Percentiles rank a stretch among this genome's conserved stretches.
Conservation (phyloP, 192 early-diverging fungal species). For the Gigaspora rosea region DNA sequence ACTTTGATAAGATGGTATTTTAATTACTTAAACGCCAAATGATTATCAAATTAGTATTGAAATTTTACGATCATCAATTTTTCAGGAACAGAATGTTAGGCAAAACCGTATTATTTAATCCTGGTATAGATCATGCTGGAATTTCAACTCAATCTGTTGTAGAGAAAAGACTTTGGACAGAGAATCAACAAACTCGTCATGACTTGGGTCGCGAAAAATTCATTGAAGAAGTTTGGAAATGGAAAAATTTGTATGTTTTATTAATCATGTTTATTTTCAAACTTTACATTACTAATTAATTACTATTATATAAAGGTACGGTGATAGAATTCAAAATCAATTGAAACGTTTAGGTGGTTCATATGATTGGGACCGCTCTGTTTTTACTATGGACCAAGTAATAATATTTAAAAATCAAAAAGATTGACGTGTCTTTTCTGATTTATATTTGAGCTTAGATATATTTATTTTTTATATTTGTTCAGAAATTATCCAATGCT, state of each 20-base stretch:
- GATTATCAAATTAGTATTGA: not conserved
- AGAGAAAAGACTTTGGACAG: conserved; percentile 92
- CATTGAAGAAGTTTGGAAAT: conserved; percentile 88
- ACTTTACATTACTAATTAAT: not conserved
- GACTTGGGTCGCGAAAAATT: conserved; percentile 92
- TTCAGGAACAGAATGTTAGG: conserved; percentile 94
- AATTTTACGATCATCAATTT: not conserved
- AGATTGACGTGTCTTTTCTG: too few species aligned
- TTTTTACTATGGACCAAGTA: conserved; percentile 91
- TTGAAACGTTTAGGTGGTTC: conserved; percentile 88
- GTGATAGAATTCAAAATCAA: conserved; percentile 82
- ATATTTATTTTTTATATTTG: not conserved
- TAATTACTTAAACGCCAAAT: conserved; percentile 1
- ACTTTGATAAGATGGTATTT: conserved; percentile 82
- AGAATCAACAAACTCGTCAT: conserved; percentile 82
- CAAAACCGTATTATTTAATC: conserved; percentile 90
- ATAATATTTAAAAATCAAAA: not conserved
- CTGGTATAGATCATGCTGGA: conserved; percentile 96
- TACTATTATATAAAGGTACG: conserved; percentile 35
- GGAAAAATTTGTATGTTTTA: conserved; percentile 81
- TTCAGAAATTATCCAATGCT: conserved; percentile 70
- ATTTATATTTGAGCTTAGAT: not conserved
- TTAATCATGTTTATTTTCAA: not conserved
- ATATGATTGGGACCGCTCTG: conserved; percentile 89
- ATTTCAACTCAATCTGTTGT: conserved; percentile 98